Evolutionary conservation across 192 early-diverging fungal genomes (phyloP), one percentile per base, ranked within the genome.

Genomic region (Phycomyces nitens): DNA sequence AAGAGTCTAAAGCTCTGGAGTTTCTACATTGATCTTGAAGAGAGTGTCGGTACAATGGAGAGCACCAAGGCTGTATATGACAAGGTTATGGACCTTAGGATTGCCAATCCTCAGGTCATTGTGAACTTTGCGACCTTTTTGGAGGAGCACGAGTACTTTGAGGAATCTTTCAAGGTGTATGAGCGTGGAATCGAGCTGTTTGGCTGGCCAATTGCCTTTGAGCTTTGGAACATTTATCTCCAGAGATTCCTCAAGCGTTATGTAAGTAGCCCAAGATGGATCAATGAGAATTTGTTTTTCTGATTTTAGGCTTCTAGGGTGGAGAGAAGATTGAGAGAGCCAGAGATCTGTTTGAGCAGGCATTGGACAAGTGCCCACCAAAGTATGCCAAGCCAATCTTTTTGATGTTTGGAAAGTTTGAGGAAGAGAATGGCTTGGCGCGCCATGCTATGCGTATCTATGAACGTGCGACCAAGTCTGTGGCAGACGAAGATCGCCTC

Each of bases 191-290:
- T 99, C 68, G 90, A 93, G 12, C 71, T 88, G n/a, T 98, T 99
- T 69, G 94, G 94, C 16, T 97, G 90, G 69, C 96, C 97, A 0
- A 91, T 97, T 58, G 95, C 97, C 0, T 90, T 95, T 70, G 97
- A 99, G 64, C 80, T 99, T 43, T 99, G 97, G 97, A 96, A 91
- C 73, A 77, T 96, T 20, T 99, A 99, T 78, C 77, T 99, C 52
- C 76, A 82, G 14, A 88, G 89, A 65, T 98, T 98, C 62, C 77
- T 94, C 22, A 69, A 70, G 15, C 91, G 96, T 34, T 96, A 94
- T 73, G 82, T 80, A 78, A 73, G 77, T 21, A 49, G 41, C 34
- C 8, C 26, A 34, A 47, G n/a, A n/a, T n/a, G n/a, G n/a, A n/a
- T n/a, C n/a, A n/a, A n/a, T n/a, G n/a, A n/a, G n/a, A n/a, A n/a